phyloP scores from a whole-genome alignment of 345 rosid genomes.

The Acer saccharum region DNA sequence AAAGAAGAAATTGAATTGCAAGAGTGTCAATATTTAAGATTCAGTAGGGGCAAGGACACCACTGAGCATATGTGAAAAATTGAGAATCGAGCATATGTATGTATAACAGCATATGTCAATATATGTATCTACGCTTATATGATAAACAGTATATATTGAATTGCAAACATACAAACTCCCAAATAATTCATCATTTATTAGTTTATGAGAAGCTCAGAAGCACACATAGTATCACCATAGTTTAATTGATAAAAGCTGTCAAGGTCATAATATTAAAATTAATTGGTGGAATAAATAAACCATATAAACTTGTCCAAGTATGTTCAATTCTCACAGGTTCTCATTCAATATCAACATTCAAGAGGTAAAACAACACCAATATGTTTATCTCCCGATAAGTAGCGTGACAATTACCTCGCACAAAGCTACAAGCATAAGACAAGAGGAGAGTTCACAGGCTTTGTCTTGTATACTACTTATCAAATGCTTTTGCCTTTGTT shows the following conservation, averaged over 20 bases:
- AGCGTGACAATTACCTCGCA: conserved; percentile 69
- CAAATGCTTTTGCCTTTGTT: conserved; percentile 61
- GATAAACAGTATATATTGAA: background rate
- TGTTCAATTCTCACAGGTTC: background rate
- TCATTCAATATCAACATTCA: background rate
- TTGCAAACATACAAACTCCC: background rate
- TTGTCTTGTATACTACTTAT: conserved; percentile 48
- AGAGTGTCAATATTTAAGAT: background rate
- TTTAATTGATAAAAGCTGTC: background rate
- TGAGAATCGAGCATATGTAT: background rate
- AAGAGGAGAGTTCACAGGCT: conserved; percentile 65
- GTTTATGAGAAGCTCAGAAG: background rate
- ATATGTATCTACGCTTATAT: background rate
- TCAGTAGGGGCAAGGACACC: background rate
- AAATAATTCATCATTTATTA: background rate
- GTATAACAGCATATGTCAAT: background rate
- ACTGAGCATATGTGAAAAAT: background rate
- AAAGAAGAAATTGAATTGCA: background rate
- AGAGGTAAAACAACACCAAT: background rate
- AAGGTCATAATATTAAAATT: background rate
- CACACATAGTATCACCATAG: background rate
- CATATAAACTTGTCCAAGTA: background rate
- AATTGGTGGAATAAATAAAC: background rate
- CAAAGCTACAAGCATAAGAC: conserved; percentile 79
- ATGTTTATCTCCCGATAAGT: background rate